phyloP scores from a whole-genome alignment of 805 yeast species.

The Barnettozyma californica region DNA sequence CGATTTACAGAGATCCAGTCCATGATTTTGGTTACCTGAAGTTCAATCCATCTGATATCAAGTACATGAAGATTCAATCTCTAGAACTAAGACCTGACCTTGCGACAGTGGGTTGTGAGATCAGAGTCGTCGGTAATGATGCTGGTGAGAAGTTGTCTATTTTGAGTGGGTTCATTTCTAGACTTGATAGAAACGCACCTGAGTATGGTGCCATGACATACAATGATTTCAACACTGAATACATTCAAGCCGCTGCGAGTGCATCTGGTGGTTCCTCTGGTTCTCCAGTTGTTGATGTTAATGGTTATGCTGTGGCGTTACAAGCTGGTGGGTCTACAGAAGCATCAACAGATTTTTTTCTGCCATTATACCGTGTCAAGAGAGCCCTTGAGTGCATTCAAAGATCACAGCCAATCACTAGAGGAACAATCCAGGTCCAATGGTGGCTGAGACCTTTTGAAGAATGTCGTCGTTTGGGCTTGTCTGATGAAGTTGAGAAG shows the following conservation, averaged over 20 bases:
- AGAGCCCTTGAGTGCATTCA: conserved; percentile 80
- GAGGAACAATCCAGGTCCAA: conserved; percentile 91
- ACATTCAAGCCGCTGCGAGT: conserved; percentile 92
- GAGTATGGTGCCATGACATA: conserved; percentile 85
- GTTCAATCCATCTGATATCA: conserved; percentile 66
- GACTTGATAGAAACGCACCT: conserved; percentile 91
- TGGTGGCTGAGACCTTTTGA: conserved; percentile 86
- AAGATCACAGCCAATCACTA: conserved; percentile 49
- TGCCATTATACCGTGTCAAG: conserved; percentile 78
- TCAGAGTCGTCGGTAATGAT: conserved; percentile 93
- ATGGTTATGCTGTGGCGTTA: conserved; percentile 83
- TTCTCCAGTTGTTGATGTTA: conserved; percentile 89
- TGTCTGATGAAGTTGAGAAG: conserved; percentile 68
- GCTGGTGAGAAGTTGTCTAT: conserved; percentile 92
- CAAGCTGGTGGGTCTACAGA: conserved; percentile 94
- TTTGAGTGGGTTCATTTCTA: conserved; percentile 69
- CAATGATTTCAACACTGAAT: conserved; percentile 90
- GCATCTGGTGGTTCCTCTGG: conserved; percentile 97
- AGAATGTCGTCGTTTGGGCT: conserved; percentile 83
- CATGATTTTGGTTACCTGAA: conserved; percentile 90
- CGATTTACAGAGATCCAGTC: conserved; percentile 88
- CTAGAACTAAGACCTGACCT: conserved; percentile 71
- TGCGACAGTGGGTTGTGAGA: conserved; percentile 89
- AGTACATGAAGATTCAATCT: conserved; percentile 67
- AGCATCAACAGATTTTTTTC: conserved; percentile 88